Evolutionary conservation across 208 protist species (phyloP), one percentile per base, ranked within the genome.

Genomic region (Leishmania arabica): DNA sequence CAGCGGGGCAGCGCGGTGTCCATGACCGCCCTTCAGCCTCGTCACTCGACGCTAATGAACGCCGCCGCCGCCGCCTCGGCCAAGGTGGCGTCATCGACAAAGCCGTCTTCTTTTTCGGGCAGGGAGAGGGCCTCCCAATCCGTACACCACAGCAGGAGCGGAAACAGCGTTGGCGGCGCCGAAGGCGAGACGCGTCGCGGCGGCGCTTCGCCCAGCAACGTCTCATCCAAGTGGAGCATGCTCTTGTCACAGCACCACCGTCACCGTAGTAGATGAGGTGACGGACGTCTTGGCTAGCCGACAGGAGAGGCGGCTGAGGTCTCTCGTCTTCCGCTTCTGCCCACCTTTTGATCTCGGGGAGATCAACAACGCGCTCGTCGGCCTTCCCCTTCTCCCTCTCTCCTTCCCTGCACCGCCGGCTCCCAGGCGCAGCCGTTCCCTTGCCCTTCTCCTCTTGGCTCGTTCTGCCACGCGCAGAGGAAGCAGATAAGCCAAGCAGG

Each of bases 171-270:
- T 34, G 42, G 69, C 45, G 37, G 42, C 64, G 7, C 31, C 45
- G 45, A 49, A 2, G 45, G 45, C 45, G 45, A 11, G 64, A 69
- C 31, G 34, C 13, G 34, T 0, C 64, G 8, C 19, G n/a, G 70
- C 27, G 70, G 49, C 0, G 70, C 47, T 15, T 40, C 53, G 31
- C 24, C 53, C 49, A 40, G 40, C 51, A 83, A 21, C 9, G 40
- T 80, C 27, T 79, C 75, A 2, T 62, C 68, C 3, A 86, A 86
- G 75, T 86, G 83, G 79, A 49, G 79, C 34, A 76, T 37, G 7
- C 56, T 86, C 19, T 71, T 86, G 1, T 62, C 53, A 56, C 31
- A 40, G 31, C n/a, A 40, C 51, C 45, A 62, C 51, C 53, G 21
- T 27, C 72, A 62, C 17, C 51, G 34, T 34, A 21, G 34, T 62